A percentile compares a stretch with the other conserved stretches of the same genome.
Evolutionary conservation across 768 basidiomycete genomes (phyloP).

Genomic region (Lyophyllum shimeji): DNA sequence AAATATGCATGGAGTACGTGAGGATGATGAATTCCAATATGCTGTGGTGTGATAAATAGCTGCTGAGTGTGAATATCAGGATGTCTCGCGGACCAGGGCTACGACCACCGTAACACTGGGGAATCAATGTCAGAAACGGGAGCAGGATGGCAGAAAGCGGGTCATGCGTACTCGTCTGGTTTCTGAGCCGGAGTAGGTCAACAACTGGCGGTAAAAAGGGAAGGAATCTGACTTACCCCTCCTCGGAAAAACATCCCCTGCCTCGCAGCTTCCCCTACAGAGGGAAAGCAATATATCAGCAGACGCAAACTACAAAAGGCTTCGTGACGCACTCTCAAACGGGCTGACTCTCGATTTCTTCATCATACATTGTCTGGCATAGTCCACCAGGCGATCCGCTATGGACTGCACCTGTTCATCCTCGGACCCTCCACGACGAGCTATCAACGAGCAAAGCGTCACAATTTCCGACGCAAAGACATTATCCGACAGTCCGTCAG

Average conservation of each 20-base stretch:
- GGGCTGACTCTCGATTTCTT: conserved; percentile 66
- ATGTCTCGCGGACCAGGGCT: conserved; percentile 64
- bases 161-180: conserved; percentile 69
- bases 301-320: neutral
- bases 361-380: conserved; percentile 69
- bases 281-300: conserved; percentile 5
- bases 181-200: conserved; percentile 46
- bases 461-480: conserved; percentile 72
- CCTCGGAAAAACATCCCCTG: conserved; percentile 67
- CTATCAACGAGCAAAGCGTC: conserved; percentile 66
- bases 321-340: conserved; percentile 59
- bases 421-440: conserved; percentile 55
- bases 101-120: conserved; percentile 70
- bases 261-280: conserved; percentile 59
- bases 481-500: conserved; percentile 57
- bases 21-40: conserved; percentile 13
- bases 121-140: conserved; percentile 9
- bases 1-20: conserved; percentile 1
- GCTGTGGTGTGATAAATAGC: conserved; percentile 12
- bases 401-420: conserved; percentile 65
- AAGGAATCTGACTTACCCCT: conserved; percentile 54
- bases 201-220: conserved; percentile 7
- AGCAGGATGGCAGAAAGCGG: neutral
- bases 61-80: conserved; percentile 28
- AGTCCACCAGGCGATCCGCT: conserved; percentile 71